A percentile compares a stretch with the other conserved stretches of the same genome.
Conservation (phyloP, 2,329 filamentous ascomycete genomes). For the Bipolaris cookei region DNA sequence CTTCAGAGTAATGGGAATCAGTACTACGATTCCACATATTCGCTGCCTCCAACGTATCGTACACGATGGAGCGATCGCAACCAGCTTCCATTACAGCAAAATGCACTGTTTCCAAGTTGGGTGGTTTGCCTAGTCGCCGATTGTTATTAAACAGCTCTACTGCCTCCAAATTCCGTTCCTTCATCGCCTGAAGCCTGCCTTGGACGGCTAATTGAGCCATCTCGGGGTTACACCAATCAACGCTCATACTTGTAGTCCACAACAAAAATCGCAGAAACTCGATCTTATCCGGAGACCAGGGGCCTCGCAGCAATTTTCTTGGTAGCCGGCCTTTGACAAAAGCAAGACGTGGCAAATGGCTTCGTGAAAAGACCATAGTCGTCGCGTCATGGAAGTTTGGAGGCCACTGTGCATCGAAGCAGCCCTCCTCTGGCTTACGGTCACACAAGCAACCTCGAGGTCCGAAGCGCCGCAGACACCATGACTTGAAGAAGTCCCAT, state of each 20-base stretch:
- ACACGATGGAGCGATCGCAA: constrained; percentile 43
- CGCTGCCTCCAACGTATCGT: constrained; percentile 34
- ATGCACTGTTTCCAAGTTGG: constrained; percentile 28
- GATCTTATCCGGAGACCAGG: constrained; percentile 38
- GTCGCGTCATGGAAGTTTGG: constrained; percentile 39
- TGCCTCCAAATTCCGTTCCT: constrained; percentile 37
- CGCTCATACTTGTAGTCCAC: constrained; percentile 40
- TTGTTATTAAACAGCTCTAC: constrained; percentile 46
- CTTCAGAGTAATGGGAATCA: constrained; percentile 20
- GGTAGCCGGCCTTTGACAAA: constrained; percentile 42
- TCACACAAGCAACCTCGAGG: constrained; percentile 37
- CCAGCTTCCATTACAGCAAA: constrained; percentile 40
- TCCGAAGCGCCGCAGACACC: constrained; percentile 27
- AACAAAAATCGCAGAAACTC: constrained; percentile 43
- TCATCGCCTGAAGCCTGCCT: constrained; percentile 37
- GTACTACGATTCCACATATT: constrained; percentile 22
- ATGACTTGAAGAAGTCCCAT: constrained; percentile 41
- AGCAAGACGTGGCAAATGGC: constrained; percentile 35
- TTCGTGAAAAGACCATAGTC: constrained; percentile 37
- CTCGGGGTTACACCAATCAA: constrained; percentile 37
- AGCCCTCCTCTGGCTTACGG: constrained; percentile 23
- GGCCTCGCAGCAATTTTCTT: constrained; percentile 34
- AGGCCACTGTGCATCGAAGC: constrained; percentile 41
- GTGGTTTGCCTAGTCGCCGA: constrained; percentile 36
- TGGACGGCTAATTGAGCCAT: constrained; percentile 12